Conservation (phyloP, 2,329 filamentous ascomycete genomes). For the Pseudocercospora fuligena region DNA sequence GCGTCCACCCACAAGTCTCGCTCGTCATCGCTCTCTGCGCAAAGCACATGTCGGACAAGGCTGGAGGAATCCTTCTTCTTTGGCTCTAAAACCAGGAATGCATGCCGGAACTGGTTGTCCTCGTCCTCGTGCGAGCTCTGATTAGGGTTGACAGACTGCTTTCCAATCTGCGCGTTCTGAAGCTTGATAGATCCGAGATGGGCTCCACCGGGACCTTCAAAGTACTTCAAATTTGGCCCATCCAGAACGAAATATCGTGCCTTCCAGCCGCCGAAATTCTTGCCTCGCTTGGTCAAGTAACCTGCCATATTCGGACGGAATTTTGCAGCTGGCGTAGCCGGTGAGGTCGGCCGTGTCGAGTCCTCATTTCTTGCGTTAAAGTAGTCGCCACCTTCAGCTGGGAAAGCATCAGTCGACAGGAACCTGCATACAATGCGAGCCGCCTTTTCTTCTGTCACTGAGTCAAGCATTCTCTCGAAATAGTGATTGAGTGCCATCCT, state of each 20-base stretch:
- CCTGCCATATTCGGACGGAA: constrained; percentile 77
- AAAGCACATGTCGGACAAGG: constrained; percentile 89
- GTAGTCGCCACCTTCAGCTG: constrained; percentile 55
- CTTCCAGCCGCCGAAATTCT: constrained; percentile 99
- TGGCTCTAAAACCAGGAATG: constrained; percentile 91
- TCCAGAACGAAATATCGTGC: constrained; percentile 74
- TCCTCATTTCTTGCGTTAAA: constrained; percentile 37
- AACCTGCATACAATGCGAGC: constrained; percentile 86
- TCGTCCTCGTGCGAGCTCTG: constrained; percentile 66
- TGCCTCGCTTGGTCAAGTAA: constrained; percentile 93
- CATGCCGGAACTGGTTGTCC: constrained; percentile 95
- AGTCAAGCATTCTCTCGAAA: constrained; percentile 83
- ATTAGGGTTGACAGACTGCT: constrained; percentile 76
- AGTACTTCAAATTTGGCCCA: constrained; percentile 80
- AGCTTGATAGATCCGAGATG: constrained; percentile 94
- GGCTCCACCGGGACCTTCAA: constrained; percentile 85
- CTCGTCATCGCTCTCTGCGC: constrained; percentile 91
- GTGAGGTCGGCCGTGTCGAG: constrained; percentile 43
- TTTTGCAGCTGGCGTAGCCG: constrained; percentile 62
- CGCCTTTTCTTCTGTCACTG: constrained; percentile 74
- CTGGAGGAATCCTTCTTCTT: constrained; percentile 93
- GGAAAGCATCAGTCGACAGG: constrained; percentile 70
- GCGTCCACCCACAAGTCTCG: constrained; percentile 93
- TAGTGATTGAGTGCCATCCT: constrained; percentile 81
- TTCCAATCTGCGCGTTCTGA: constrained; percentile 87